Percentiles rank a stretch among this genome's conserved stretches.
Conservation (phyloP, 2,329 filamentous ascomycete species). For the Hypoxylon sp. region DNA sequence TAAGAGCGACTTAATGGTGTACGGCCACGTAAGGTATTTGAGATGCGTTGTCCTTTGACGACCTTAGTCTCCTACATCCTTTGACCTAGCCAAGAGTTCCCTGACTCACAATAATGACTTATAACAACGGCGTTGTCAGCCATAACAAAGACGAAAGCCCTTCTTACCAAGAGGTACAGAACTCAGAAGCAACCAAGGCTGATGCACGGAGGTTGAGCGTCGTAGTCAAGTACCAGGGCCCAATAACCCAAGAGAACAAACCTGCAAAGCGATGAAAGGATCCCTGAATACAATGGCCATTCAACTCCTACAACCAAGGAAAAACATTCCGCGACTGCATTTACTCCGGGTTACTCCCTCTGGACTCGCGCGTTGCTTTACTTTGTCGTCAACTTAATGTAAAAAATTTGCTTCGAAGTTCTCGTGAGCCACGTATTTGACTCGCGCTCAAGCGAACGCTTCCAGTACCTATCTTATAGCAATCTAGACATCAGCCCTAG, state of each 20-base stretch:
- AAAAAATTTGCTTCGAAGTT: neutral
- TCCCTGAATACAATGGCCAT: neutral
- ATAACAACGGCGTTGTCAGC: constrained; percentile 1
- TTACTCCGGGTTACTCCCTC: neutral
- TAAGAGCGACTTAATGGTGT: neutral
- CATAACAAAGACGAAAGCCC: constrained; percentile 1
- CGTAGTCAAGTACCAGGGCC: neutral
- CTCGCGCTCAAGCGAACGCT: neutral
- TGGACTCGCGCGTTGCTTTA: neutral
- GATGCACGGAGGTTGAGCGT: neutral
- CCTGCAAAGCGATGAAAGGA: neutral
- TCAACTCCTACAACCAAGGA: neutral
- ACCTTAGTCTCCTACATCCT: neutral
- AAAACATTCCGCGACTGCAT: neutral
- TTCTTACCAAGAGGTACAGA: neutral
- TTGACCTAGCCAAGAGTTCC: neutral
- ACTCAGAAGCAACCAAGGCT: neutral
- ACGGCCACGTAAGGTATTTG: neutral
- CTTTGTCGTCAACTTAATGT: neutral
- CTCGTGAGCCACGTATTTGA: neutral
- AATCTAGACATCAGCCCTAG: neutral
- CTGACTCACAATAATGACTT: neutral
- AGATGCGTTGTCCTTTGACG: neutral
- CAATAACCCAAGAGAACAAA: constrained; percentile 6
- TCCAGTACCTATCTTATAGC: no score